These are phyloP conservation scores for Diaporthe humulicola DNA, from an alignment of 2,329 filamentous ascomycete species.

Conservation along the genomic window DNA sequence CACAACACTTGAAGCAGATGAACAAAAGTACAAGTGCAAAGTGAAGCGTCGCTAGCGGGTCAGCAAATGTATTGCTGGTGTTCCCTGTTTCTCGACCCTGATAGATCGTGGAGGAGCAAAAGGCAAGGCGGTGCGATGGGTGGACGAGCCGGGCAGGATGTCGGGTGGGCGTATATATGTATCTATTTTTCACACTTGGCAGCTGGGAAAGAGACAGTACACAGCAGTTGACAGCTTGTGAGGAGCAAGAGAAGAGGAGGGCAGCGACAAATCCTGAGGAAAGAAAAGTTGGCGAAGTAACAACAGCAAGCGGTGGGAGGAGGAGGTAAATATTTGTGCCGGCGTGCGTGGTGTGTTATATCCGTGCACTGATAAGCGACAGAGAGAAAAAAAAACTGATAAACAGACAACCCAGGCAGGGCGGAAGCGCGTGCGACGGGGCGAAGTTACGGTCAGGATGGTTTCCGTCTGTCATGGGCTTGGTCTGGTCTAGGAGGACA, in stretches of 20 bases:
- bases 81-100: neutral
- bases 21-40: slow-evolving; percentile 41
- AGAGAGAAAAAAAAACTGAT: neutral
- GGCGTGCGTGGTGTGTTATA: neutral
- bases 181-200: neutral
- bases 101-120: neutral
- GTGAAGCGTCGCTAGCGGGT: slow-evolving; percentile 30
- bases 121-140: neutral
- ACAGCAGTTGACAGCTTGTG: neutral
- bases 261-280: neutral
- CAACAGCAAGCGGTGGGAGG: slow-evolving; percentile 18
- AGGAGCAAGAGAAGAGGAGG: neutral
- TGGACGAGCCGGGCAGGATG: neutral
- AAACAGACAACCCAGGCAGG: slow-evolving; percentile 10
- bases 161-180: neutral
- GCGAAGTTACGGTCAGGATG: slow-evolving; percentile 29
- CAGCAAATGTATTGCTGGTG: neutral
- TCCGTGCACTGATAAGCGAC: slow-evolving; percentile 28
- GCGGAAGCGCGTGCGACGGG: slow-evolving; percentile 31
- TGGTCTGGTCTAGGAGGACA: neutral
- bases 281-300: neutral
- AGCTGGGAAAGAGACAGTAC: neutral
- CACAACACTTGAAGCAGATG: slow-evolving; percentile 51
- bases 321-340: slow-evolving; percentile 32
- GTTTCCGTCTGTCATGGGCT: slow-evolving; percentile 12